Conservation (phyloP, 2,329 filamentous ascomycete genomes). For the Fulvia fulva region DNA sequence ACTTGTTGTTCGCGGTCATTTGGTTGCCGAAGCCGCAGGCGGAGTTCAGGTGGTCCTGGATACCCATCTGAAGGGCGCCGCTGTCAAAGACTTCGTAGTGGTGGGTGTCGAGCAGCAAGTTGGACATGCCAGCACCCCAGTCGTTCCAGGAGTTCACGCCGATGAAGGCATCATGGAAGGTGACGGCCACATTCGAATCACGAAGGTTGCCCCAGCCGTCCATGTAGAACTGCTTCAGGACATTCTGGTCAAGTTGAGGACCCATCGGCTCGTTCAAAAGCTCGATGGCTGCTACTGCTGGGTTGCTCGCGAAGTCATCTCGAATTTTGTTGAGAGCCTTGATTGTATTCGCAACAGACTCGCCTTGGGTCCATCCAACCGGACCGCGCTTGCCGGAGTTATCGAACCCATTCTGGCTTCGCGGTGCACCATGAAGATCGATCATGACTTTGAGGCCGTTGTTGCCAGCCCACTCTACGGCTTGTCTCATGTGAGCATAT, state of each 20-base stretch:
- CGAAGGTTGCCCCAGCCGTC: slow-evolving; percentile 46
- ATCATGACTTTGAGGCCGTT: slow-evolving; percentile 62
- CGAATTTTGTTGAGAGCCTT: slow-evolving; percentile 45
- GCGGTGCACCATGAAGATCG: slow-evolving; percentile 63
- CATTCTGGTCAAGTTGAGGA: slow-evolving; percentile 40
- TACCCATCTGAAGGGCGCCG: slow-evolving; percentile 36
- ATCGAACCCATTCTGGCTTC: slow-evolving; percentile 65
- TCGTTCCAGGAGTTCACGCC: slow-evolving; percentile 43
- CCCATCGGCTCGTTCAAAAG: slow-evolving; percentile 48
- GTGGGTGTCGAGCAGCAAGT: slow-evolving; percentile 45
- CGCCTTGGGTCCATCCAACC: slow-evolving; percentile 45
- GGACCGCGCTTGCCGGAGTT: slow-evolving; percentile 55
- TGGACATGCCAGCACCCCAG: slow-evolving; percentile 44
- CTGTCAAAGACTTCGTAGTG: slow-evolving; percentile 46
- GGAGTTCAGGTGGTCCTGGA: slow-evolving; percentile 37
- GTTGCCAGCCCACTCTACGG: slow-evolving; percentile 52
- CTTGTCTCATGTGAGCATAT: slow-evolving; percentile 45
- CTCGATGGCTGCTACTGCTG: slow-evolving; percentile 45
- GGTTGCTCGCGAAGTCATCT: slow-evolving; percentile 43
- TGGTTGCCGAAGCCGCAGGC: slow-evolving; percentile 44
- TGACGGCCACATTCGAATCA: slow-evolving; percentile 40
- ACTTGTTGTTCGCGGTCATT: slow-evolving; percentile 46
- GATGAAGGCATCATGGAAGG: slow-evolving; percentile 47
- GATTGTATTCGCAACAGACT: slow-evolving; percentile 39
- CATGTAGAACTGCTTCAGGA: slow-evolving; percentile 45